phyloP scores from a whole-genome alignment of 2,329 filamentous ascomycete genomes.

The Arthrinium puccinioides region DNA sequence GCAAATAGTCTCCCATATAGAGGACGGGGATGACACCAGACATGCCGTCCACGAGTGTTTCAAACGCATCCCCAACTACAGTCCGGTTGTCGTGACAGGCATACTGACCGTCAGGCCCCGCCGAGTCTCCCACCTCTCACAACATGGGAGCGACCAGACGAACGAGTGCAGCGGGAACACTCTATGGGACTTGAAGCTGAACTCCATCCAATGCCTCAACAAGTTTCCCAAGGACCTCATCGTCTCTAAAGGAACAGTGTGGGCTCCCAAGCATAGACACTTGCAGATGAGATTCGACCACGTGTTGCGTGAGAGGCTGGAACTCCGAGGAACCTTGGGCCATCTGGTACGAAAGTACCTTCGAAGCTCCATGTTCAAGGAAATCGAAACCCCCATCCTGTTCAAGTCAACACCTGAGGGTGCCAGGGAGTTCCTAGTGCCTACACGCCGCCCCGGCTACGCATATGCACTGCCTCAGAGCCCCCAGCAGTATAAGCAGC shows the following conservation, averaged over 20 bases:
- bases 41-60: constrained; percentile 32
- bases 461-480: constrained; percentile 94
- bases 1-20: constrained; percentile 37
- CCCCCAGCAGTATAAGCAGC: constrained; percentile 97
- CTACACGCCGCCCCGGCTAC: constrained; percentile 65
- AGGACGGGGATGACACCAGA: constrained; percentile 28
- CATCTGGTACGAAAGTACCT: constrained; percentile 24
- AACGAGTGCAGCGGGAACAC: not conserved
- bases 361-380: constrained; percentile 47
- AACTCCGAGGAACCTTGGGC: constrained; percentile 57
- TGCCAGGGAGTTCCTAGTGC: constrained; percentile 89
- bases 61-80: constrained; percentile 38
- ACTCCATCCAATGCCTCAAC: constrained; percentile 61
- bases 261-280: constrained; percentile 69
- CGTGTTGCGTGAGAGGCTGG: constrained; percentile 59
- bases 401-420: constrained; percentile 98
- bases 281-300: constrained; percentile 74
- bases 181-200: constrained; percentile 52
- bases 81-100: constrained; percentile 44
- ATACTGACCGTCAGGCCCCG: constrained; percentile 18
- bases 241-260: constrained; percentile 66
- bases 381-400: constrained; percentile 86
- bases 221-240: constrained; percentile 69
- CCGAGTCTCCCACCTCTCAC: no score
- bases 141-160: no score